Evolutionary conservation across 805 yeast genomes (phyloP), one percentile per base, ranked within the genome.

Genomic region (Lipomyces starkeyi): DNA sequence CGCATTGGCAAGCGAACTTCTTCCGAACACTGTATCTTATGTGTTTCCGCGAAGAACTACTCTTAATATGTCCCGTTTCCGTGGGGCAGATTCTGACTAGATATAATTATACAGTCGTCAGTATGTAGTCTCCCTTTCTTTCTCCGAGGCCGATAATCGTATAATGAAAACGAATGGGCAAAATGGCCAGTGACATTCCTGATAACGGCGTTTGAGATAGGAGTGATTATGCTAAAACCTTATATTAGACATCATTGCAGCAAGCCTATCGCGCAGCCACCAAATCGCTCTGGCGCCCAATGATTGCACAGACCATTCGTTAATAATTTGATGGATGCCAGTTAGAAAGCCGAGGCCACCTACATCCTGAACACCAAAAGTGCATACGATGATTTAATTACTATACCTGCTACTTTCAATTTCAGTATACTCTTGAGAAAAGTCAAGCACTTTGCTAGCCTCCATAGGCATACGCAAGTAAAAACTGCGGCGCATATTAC

Each of bases 221-320:
- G 29, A 5, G 1, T n/a, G 32, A 29, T 29, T 29, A 29, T 29
- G 32, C 32, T 5, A 29, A 29, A 29, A 37, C 14, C 14, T 53
- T 25, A 53, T 53, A 1, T 53, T 53, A 53, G 56, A 14, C 32
- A 9, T 22, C 49, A 17, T 17, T 17, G 20, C 20, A n/a, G 13
- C 56, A 53, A 53, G 56, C 29, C 34, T 53, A 53, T 53, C 56
- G 56, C 34, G 14, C 56, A 3, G n/a, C 56, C 56, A 53, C 34
- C n/a, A 4, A 1, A 9, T 3, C 17, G 14, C 7, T 13, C 14
- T 13, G 54, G 7, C 25, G 2, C 54, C 25, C 2, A 13, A 22
- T 9, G 54, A 20, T 49, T 49, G 56, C 56, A 49, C 56, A 53
- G 56, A 25, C 56, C 56, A 53, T 9, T 4, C 4, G 56, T 20